Base-by-base conservation (phyloP, 129 eudicot genomes). In the Helichrysum umbraculigerum region DNA sequence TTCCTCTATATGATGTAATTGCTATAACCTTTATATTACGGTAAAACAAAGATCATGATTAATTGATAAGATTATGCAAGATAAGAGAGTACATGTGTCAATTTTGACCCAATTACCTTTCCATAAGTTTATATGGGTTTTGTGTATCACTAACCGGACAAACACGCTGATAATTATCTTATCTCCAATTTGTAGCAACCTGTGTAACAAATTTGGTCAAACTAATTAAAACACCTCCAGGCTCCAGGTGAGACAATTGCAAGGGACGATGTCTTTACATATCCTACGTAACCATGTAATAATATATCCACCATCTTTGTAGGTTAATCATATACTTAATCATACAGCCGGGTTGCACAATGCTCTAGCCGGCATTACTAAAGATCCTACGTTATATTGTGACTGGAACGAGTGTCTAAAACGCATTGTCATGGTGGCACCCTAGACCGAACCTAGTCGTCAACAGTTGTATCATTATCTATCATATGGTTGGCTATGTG, bases 401-500 rank as follows among this genome's bases (percentile, higher is more conserved):
- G 82, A 92, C 59, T 92, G 87, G 87, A 89, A 89, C 41, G 91
- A 87, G 72, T 92, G 96, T 59, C 72, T 89, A 65, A 85, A 84
- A 51, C 74, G 79, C 70, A 84, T 87, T 62, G 82, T 82, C 14
- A 64, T 44, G 65, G 70, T 66, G 14, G 73, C 63, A 34, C 96
- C 96, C 11, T 93, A 92, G 85, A 86, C 87, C 72, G 87, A 85
- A 84, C 96, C 97, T 70, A 93, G 96, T 39, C 70, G 66, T 19
- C 51, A 82, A 79, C 96, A 87, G 81, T 76, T 87, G 25, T 92
- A 92, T 78, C 97, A 92, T 79, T 85, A 85, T 79, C 75, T 89
- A 21, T 89, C 97, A 11, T 92, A 79, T 73, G 97, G 97, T 28
- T 92, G 96, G 96, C 80, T 92, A 21, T 89, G 96, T 84, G 97